A percentile compares a stretch with the other conserved stretches of the same genome.
These are phyloP conservation scores for Zalaria obscura DNA, from an alignment of 2,329 filamentous ascomycete genomes.

Conservation along the genomic window DNA sequence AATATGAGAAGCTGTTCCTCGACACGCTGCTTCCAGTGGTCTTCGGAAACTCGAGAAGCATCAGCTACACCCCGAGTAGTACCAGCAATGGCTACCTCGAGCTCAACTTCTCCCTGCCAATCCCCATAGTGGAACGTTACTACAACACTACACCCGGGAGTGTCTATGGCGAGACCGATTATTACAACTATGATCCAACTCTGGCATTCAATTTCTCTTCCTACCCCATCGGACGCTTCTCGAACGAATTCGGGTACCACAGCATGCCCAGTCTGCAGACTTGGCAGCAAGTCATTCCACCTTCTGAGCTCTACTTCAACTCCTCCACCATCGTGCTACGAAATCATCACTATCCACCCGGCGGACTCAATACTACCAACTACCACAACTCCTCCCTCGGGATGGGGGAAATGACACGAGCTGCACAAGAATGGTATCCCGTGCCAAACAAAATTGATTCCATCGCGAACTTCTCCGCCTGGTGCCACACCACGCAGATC, in stretches of 20 bases:
- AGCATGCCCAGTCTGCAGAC: constrained; percentile 46
- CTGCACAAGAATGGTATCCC: constrained; percentile 42
- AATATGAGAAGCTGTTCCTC: constrained; percentile 47
- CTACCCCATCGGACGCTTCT: constrained; percentile 46
- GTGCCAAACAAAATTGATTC: constrained; percentile 37
- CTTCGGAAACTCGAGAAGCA: constrained; percentile 43
- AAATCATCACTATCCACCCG: constrained; percentile 45
- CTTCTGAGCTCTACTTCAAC: constrained; percentile 42
- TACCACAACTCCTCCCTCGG: constrained; percentile 28
- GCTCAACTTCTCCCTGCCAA: constrained; percentile 37
- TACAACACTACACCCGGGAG: constrained; percentile 36
- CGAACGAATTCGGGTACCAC: constrained; percentile 50
- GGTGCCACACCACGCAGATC: constrained; percentile 48
- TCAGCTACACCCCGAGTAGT: constrained; percentile 46
- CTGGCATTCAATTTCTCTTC: constrained; percentile 39
- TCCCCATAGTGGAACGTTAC: constrained; percentile 42
- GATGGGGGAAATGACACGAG: constrained; percentile 44
- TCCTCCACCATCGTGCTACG: constrained; percentile 39
- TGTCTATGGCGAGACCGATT: constrained; percentile 47
- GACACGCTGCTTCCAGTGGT: constrained; percentile 40
- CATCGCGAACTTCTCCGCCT: constrained; percentile 44
- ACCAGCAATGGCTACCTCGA: constrained; percentile 44
- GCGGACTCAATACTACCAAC: constrained; percentile 32
- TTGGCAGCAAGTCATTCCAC: constrained; percentile 40
- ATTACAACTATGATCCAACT: constrained; percentile 43